Base-by-base conservation (phyloP, 495 filamentous ascomycete genomes). In the Aspergillus bridgeri region DNA sequence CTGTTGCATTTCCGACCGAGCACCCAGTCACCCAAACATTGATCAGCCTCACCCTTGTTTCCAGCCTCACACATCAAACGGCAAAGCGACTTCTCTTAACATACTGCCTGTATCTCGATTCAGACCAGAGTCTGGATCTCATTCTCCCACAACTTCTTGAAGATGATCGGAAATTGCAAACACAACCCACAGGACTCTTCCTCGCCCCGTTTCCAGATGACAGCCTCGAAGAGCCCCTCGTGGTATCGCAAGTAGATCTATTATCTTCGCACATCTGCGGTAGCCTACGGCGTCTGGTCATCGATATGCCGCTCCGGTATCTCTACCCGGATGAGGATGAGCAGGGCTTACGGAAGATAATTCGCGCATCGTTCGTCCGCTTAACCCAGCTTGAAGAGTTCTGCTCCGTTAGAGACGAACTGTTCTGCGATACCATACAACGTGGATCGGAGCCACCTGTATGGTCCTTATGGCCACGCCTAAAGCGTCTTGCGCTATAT, bases 401-500 rank as follows among this genome's bases (percentile, higher is more conserved):
- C 27, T 58, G 54, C 55, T 64, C 57, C 2, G 55, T 58, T 3
- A 18, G 48, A 6, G 58, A 64, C 29, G 54, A 60, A 22, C 51
- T 64, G 2, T 60, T 51, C 51, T 53, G 65, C 60, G 61, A 55
- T 51, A 57, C 57, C 61, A 60, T 59, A 13, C 3, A 13, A 5
- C 13, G 8, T 17, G 18, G 22, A 23, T 25, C 59, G 21, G 61
- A 74, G 33, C 63, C 67, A 8, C 55, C 60, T 24, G 49, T 71
- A 3, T 76, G 72, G 74, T 50, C 58, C 22, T 48, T 58, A 3
- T 75, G 72, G 70, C 63, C 65, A 6, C 60, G 62, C 13, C 60
- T 77, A 5, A 48, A 48, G 33, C 64, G 61, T 3, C 65, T 77
- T 6, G 71, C 66, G 19, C 48, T 77, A 23, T 75, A 70, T 60